These are phyloP conservation scores for Orbilia javanica DNA, from an alignment of 2,329 filamentous ascomycete species.

Conservation along the genomic window DNA sequence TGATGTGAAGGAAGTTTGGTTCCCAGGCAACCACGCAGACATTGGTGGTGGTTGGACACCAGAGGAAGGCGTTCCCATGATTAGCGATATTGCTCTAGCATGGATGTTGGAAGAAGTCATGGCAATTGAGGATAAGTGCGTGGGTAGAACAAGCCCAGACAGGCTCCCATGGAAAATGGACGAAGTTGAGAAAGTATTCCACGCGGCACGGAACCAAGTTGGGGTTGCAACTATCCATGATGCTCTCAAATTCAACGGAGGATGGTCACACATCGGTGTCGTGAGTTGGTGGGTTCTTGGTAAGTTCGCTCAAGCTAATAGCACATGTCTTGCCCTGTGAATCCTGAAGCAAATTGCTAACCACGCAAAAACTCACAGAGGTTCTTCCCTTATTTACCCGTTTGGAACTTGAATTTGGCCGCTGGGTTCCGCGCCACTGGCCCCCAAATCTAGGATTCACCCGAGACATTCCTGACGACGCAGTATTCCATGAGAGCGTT, in stretches of 20 bases:
- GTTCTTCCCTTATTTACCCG: constrained; percentile 65
- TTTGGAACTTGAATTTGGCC: constrained; percentile 64
- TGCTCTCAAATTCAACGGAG: constrained; percentile 63
- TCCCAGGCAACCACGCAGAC: constrained; percentile 82
- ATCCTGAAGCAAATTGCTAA: constrained; percentile 13
- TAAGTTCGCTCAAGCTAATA: constrained; percentile 44
- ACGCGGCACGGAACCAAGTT: constrained; percentile 40
- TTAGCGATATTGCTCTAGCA: constrained; percentile 69
- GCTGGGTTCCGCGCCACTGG: constrained; percentile 64
- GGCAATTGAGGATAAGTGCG: constrained; percentile 59
- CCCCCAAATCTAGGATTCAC: constrained; percentile 64
- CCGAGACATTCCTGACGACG: constrained; percentile 64
- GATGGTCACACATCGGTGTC: constrained; percentile 62
- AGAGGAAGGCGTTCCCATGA: constrained; percentile 53
- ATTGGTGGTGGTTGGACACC: constrained; percentile 79
- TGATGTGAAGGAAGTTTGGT: constrained; percentile 85
- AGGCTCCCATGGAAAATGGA: constrained; percentile 57
- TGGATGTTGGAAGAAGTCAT: constrained; percentile 70
- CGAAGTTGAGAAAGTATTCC: constrained; percentile 58
- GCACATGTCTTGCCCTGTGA: background rate
- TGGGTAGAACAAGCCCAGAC: constrained; percentile 47
- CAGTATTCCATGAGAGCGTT: constrained; percentile 63
- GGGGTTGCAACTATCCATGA: constrained; percentile 63
- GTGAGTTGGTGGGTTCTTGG: constrained; percentile 64
- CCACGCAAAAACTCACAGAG: constrained; percentile 60